Evolutionary conservation across 345 rosid genomes (phyloP).

Genomic region (Citrus mangshanensis): DNA sequence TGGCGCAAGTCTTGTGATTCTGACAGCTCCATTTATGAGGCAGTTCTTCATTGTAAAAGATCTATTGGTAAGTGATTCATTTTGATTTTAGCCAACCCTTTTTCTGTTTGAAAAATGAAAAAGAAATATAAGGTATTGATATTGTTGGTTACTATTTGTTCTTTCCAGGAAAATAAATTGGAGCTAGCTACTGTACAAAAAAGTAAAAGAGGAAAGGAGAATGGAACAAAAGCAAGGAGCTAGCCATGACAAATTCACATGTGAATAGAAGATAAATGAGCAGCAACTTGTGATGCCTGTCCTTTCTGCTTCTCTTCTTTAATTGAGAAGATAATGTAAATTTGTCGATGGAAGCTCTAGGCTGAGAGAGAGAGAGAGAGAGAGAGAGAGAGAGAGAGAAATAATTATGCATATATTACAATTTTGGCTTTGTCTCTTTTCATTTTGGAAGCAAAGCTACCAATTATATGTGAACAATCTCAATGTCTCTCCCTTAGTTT

Average conservation of each 20-base stretch:
- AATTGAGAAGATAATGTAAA: conserved; percentile 29
- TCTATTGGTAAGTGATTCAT: conserved; percentile 51
- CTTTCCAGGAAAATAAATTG: conserved; percentile 40
- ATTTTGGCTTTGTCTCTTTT: conserved; percentile 23
- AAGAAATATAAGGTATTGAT: conserved; percentile 19
- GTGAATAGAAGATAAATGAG: conserved; percentile 26
- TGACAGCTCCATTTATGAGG: conserved; percentile 86
- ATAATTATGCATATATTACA: conserved; percentile 7
- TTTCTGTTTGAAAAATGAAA: not conserved
- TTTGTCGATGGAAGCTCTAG: conserved; percentile 19
- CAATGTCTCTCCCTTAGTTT: conserved; percentile 23
- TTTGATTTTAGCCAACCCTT: not conserved
- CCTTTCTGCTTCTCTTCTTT: conserved; percentile 21
- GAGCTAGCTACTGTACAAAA: conserved; percentile 1
- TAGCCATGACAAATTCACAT: conserved; percentile 24
- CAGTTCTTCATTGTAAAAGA: conserved; percentile 95
- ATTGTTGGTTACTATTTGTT: conserved; percentile 1
- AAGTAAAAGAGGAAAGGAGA: not conserved
- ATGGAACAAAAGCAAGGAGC: conserved; percentile 6
- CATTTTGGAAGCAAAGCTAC: conserved; percentile 19
- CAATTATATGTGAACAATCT: conserved; percentile 20
- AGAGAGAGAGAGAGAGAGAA: not conserved
- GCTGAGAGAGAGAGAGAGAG: conserved; percentile 6
- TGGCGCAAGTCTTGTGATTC: conserved; percentile 85
- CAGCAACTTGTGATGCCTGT: conserved; percentile 35